Evolutionary conservation across 129 eudicot genomes (phyloP), one percentile per base, ranked within the genome.

Genomic region (Saposhnikovia divaricata): DNA sequence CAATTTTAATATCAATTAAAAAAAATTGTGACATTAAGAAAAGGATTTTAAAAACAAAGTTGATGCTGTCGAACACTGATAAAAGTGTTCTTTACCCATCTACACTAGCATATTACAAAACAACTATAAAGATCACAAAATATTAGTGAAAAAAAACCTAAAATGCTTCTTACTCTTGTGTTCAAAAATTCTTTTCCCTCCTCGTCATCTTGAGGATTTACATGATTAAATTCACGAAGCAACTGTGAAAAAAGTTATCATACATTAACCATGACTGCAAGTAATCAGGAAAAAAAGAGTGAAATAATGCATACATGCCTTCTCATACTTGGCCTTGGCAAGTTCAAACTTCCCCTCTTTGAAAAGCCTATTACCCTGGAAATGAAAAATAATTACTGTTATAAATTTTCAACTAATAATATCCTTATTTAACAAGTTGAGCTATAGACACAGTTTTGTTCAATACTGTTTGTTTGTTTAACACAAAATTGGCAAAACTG

Each of bases 191-290:
- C 99, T 82, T 96, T 96, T 77, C 99, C 99, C 72, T 96, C 99
- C 45, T 92, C 95, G 31, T 96, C 99, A 89, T 89, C 93, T 84
- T 88, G 97, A 74, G 99, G 99, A 88, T 96, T 89, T 46, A 96
- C 99, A 85, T 96, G 99, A 83, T 96, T 96, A 82, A 96, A 96
- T 78, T 96, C 99, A n/a, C 99, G 98, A 81, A 96, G 93, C 83
- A 96, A 87, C 99, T 96, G 89, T 76, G 82, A 72, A 39, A 40
- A 25, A 78, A 44, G 2, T 2, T 4, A 44, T 45, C 78, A 74
- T 14, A 46, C 16, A 74, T 44, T 45, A 44, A 45, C 7, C n/a
- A 27, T 40, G 23, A 74, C 4, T 28, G 19, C 5, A 44, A 66
- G 72, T 76, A 39, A 65, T 45, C 59, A 46, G 68, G 6, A 45